Base-by-base conservation (phyloP, 2,329 filamentous ascomycete species). In the Aspergillus clavatus region DNA sequence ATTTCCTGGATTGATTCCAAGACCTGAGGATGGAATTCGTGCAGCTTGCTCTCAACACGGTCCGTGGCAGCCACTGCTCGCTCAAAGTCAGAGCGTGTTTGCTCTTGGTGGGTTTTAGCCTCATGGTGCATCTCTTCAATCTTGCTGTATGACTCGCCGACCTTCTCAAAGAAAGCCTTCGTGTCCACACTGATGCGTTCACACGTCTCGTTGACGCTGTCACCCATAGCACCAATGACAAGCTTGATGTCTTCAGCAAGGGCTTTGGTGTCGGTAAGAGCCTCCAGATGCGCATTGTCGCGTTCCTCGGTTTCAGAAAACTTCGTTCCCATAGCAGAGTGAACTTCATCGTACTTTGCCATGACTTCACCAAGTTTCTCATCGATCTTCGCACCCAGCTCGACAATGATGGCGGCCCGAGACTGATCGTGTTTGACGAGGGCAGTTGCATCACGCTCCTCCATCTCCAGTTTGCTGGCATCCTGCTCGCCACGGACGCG, bases 101-200 rank as follows among this genome's bases (percentile, higher is more conserved):
- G 79, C 54, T 88, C 79, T 60, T 96, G 89, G 61, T 95, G 87
- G 1, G 80, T 75, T 70, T 87, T 91, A 52, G 77, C 79, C 14
- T 89, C 84, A 0, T 78, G 72, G 55, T 90, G 83, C 56, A 72
- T 63, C 60, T 91, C 87, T 46, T 94, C 87, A 10, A 88, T 73
- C 63, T 87, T 88, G 51, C 71, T 72, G 53, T 84, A 83, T 3
- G 91, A 83, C 38, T 91, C 84, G 44, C 94, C 87, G 11, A 95
- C 85, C 53, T 85, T 84, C 41, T 78, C 81, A 56, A 95, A 91
- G 23, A 95, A 87, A 0, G 86, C 89, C 70, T 87, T 88, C 6
- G 88, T 91, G 36, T 93, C 89, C 59, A 89, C 84, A 45, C 88
- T 83, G 78, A 91, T 86, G 68, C 89, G 91, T 60, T 95, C 87